Base-by-base conservation (phyloP, 306 rosid genomes). In the Malus sieversii region DNA sequence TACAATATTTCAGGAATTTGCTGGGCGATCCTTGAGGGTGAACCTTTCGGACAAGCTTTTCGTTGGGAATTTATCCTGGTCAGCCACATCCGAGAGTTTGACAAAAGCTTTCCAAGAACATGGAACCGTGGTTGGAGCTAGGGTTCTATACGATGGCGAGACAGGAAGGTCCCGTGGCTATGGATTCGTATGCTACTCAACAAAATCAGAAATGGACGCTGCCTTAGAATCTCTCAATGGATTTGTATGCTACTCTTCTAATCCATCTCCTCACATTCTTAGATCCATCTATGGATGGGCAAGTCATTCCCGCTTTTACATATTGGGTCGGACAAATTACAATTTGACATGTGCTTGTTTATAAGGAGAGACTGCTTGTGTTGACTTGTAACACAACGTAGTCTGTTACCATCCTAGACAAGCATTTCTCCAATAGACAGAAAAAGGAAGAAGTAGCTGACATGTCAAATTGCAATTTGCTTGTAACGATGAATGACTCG, bases 21-120 rank as follows among this genome's bases (percentile, higher is more conserved):
- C 86, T 89, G 98, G 99, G 3, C 80, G 98, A 80, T 86, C 87
- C 68, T 78, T 96, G 88, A 86, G 96, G 84, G 99, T 96, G 81
- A 96, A 96, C 81, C 89, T 87, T 38, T 81, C 98, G 0, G 93
- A 88, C 90, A 90, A 96, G 80, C 96, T 92, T 23, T 96, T 92
- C 77, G 90, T 96, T 27, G 97, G 99, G 62, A 96, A 96, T 73
- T 76, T 96, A 75, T 85, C 99, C 15, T 96, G 99, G 99, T 79
- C 96, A 15, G 97, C 84, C 46, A 96, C 93, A 27, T 85, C 97
- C 32, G 98, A 92, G 75, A 89, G 83, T 46, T 84, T 96, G 77
- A 82, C 82, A 60, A 48, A 87, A 82, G 93, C 92, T 66, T 96
- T 90, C 68, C 90, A 87, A 88, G 88, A 90, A 76, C 85, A 88